Evolutionary conservation across 305 asterid species (phyloP).

Genomic region (Petunia hybrid): DNA sequence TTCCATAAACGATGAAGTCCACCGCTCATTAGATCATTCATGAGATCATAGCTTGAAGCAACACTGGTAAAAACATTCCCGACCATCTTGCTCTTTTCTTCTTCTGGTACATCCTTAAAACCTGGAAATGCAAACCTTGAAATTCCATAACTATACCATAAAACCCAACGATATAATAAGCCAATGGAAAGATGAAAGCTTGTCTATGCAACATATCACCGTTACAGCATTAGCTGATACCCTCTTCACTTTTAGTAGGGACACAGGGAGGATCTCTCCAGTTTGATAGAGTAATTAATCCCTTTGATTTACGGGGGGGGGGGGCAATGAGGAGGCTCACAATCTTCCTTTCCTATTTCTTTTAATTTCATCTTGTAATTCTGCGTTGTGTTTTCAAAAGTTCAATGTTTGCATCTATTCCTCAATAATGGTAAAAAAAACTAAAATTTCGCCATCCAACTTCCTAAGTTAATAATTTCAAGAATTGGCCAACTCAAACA

Average conservation of each 20-base stretch:
- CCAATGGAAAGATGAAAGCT: background rate
- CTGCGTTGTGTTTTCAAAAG: background rate
- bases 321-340: background rate
- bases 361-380: background rate
- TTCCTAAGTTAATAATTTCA: background rate
- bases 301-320: background rate
- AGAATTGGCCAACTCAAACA: background rate
- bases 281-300: background rate
- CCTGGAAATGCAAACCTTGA: conserved; percentile 52
- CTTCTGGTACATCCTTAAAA: conserved; percentile 80
- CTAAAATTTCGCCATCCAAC: background rate
- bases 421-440: background rate
- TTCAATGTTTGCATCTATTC: background rate
- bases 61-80: conserved; percentile 88
- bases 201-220: background rate
- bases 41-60: conserved; percentile 83
- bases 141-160: conserved; percentile 28
- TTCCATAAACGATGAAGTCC: conserved; percentile 94
- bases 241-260: background rate
- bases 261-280: background rate
- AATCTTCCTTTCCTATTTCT: background rate
- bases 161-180: background rate
- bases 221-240: background rate
- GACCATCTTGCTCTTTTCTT: conserved; percentile 81
- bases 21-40: conserved; percentile 96